Base-by-base conservation (phyloP, 139 green algal species). In the Choricystis sp. region DNA sequence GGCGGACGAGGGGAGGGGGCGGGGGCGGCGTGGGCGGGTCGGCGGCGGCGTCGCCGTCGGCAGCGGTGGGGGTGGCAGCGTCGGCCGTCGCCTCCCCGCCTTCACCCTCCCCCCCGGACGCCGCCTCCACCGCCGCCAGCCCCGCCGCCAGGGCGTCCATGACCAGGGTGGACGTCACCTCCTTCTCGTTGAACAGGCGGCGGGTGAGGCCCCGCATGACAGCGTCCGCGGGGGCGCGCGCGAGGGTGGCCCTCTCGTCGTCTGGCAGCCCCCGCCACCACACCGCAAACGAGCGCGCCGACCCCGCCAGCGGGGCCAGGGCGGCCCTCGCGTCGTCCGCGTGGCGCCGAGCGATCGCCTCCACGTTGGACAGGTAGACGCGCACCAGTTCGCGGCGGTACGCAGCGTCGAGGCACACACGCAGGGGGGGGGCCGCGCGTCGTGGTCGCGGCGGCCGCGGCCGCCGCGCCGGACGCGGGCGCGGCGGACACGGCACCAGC, bases 131-230 rank as follows among this genome's bases (percentile, higher is more conserved):
- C 69, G 90, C 79, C 73, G 82, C 86, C 73, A 78, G 89, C 21
- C 87, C 91, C 63, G 81, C 86, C 73, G 88, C 91, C 16, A 97
- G 77, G 5, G 89, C 91, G 70, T 98, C 90, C 91, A 98, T 97
- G 49, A 98, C 89, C 23, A 98, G 81, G 2, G 91, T 98, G 40
- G 82, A 94, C 48, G 92, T 98, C 49, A 98, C 91, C 78, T 98
- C 91, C 71, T 96, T 96, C 77, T 97, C 92, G 69, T 95, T 97
- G 81, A 97, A 97, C 71, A 97, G 97, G 55, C 85, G 81, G 77
- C 96, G 96, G 26, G 96, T 87, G 26, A 96, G 61, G 20, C 78
- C 85, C 81, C 89, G 75, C 49, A 70, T 3, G 21, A 55, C 21
- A n/a, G 49, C 14, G 66, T 28, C 83, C 25, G 69, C 79, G 21